A percentile compares a stretch with the other conserved stretches of the same genome.
Conservation (phyloP, 345 rosid genomes). For the Eucalyptus regnans region DNA sequence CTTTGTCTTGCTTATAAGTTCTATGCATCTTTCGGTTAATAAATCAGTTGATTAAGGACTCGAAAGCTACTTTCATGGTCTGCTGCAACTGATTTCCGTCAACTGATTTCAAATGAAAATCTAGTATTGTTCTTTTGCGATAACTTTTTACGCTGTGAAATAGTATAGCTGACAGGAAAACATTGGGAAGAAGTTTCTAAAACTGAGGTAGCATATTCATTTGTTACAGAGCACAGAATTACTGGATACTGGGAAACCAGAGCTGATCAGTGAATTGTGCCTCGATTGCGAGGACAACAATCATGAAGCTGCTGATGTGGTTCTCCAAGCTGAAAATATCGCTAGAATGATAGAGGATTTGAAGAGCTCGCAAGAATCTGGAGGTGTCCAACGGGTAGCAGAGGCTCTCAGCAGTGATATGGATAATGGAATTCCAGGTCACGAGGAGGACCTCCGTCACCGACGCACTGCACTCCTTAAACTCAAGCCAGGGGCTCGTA, state of each 20-base stretch:
- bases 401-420: background rate
- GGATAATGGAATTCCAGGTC: background rate
- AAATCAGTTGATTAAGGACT: background rate
- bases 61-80: background rate
- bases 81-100: background rate
- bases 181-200: too few species aligned
- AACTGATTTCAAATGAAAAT: too few species aligned
- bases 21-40: background rate
- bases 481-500: background rate
- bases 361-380: accelerated
- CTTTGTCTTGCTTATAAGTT: background rate
- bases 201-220: too few species aligned
- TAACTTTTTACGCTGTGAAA: too few species aligned
- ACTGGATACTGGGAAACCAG: background rate
- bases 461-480: background rate
- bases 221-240: background rate
- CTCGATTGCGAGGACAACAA: accelerated
- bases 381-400: background rate
- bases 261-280: background rate
- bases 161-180: too few species aligned
- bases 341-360: background rate
- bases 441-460: accelerated
- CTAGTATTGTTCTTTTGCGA: too few species aligned
- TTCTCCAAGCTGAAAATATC: background rate
- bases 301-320: background rate